Conservation (phyloP, 2,329 filamentous ascomycete species). For the Calonectria pseudoreteaudii region DNA sequence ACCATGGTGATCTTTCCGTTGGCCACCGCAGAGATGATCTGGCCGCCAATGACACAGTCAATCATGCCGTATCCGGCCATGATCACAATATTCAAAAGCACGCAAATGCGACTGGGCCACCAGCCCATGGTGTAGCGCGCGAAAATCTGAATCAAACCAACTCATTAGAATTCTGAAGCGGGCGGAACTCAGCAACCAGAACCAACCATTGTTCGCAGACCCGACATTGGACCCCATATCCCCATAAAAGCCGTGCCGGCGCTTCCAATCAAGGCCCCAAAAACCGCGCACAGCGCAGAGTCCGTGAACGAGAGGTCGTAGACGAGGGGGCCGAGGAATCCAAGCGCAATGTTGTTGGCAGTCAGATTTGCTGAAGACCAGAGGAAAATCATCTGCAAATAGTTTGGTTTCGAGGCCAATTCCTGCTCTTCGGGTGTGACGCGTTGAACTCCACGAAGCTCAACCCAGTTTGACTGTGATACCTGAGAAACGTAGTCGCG, state of each 20-base stretch:
- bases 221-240: not conserved
- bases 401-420: not conserved
- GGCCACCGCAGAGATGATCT: not conserved
- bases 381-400: not conserved
- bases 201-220: not conserved
- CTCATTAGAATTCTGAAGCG: not conserved
- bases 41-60: not conserved
- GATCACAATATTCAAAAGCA: not conserved
- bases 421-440: not conserved
- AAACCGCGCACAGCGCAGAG: not conserved
- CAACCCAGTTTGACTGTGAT: not conserved
- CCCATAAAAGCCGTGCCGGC: not conserved
- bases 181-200: not conserved
- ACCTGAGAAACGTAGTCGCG: not conserved
- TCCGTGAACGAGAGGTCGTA: not conserved
- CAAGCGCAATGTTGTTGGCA: not conserved
- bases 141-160: not conserved
- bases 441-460: not conserved
- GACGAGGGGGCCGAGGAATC: not conserved
- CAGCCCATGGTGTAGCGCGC: not conserved
- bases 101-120: not conserved
- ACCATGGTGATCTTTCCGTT: not conserved
- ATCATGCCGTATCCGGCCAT: not conserved
- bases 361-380: not conserved
- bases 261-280: not conserved